Evolutionary conservation across 192 early-diverging fungal species (phyloP).

Genomic region (Coemansia sp.): DNA sequence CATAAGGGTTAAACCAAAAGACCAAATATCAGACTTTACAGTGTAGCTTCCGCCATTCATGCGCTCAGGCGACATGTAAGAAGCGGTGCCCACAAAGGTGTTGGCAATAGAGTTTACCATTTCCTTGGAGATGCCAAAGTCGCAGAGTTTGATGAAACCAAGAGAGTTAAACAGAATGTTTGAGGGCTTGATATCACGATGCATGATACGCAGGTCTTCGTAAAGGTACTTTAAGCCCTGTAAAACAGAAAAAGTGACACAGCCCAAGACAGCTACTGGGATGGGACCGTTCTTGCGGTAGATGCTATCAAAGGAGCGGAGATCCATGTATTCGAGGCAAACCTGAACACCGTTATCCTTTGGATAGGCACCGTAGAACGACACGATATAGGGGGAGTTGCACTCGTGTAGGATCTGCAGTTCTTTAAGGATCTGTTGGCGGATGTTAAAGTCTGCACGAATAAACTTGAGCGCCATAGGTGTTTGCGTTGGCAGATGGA

Average conservation of each 20-base stretch:
- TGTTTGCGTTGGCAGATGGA: conserved; percentile 81
- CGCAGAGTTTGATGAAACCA: conserved; percentile 77
- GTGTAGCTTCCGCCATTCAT: conserved; percentile 75
- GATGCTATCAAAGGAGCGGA: conserved; percentile 87
- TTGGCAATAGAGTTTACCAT: conserved; percentile 79
- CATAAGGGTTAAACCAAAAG: conserved; percentile 75
- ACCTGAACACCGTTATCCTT: conserved; percentile 81
- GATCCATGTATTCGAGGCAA: conserved; percentile 98
- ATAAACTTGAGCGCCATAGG: conserved; percentile 89
- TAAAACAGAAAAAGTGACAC: conserved; percentile 75
- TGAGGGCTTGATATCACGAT: conserved; percentile 89
- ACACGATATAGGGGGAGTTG: conserved; percentile 91
- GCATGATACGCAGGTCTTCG: conserved; percentile 86
- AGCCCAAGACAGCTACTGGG: conserved; percentile 80
- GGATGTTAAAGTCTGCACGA: conserved; percentile 64
- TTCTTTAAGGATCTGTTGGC: conserved; percentile 90
- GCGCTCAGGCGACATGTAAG: conserved; percentile 84
- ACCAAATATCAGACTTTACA: conserved; percentile 82
- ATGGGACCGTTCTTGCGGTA: conserved; percentile 90
- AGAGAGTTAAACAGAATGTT: conserved; percentile 79
- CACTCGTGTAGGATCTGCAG: conserved; percentile 95
- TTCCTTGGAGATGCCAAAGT: conserved; percentile 91
- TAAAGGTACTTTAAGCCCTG: conserved; percentile 83
- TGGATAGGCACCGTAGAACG: conserved; percentile 94
- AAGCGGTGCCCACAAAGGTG: conserved; percentile 81